A percentile compares a stretch with the other conserved stretches of the same genome.
These are phyloP conservation scores for Xerocomellus intermedius DNA, from an alignment of 768 basidiomycete species.

Conservation along the genomic window DNA sequence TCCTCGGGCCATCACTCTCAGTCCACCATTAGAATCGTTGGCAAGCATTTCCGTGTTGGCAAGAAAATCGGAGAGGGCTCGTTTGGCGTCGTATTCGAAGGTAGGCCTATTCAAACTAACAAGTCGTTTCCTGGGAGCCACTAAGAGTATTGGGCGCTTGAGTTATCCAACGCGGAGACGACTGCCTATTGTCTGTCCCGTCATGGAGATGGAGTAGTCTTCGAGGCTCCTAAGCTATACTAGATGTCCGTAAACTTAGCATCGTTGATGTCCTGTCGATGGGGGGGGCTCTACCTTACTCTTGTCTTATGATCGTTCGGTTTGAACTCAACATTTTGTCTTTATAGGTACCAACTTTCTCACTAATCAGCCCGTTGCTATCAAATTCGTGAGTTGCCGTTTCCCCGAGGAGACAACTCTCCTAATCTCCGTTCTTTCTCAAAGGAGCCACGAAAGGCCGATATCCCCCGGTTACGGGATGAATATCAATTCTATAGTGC, in stretches of 20 bases:
- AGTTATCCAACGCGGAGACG: constrained; percentile 2
- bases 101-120: constrained; percentile 42
- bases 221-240: neutral
- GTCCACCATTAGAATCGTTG: too few relatives aligned
- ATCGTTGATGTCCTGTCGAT: constrained; percentile 6
- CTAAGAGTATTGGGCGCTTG: constrained; percentile 12
- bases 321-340: constrained; percentile 12
- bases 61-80: constrained; percentile 99
- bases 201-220: constrained; percentile 3
- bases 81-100: constrained; percentile 98
- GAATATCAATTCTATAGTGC: constrained; percentile 98
- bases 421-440: constrained; percentile 17
- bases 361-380: constrained; percentile 85
- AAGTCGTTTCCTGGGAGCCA: constrained; percentile 2
- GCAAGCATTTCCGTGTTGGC: too few relatives aligned
- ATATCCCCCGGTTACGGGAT: constrained; percentile 95
- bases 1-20: too few relatives aligned
- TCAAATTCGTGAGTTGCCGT: constrained; percentile 81
- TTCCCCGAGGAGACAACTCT: constrained; percentile 8
- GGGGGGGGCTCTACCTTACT: neutral
- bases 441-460: constrained; percentile 95
- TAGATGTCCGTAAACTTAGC: constrained; percentile 3
- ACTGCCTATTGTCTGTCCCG: constrained; percentile 1
- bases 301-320: neutral
- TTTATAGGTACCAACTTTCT: constrained; percentile 79